Conservation (phyloP, 805 yeast species). For the Wickerhamomyces hampshirensis region DNA sequence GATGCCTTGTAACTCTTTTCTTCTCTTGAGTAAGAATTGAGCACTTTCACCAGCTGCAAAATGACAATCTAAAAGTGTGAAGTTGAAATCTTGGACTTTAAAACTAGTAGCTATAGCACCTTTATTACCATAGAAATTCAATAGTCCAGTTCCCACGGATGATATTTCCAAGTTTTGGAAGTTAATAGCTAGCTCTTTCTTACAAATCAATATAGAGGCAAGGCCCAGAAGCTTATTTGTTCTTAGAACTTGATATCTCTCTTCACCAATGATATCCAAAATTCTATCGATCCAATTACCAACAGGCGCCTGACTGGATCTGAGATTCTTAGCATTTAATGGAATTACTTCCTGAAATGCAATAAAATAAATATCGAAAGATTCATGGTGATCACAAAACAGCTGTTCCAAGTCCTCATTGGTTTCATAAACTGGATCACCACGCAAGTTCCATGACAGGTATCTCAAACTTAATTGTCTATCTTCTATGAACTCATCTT, state of each 20-base stretch:
- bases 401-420: conserved; percentile 17
- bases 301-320: conserved; percentile 31
- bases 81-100: conserved; percentile 26
- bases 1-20: conserved; percentile 41
- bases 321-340: conserved; percentile 33
- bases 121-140: conserved; percentile 57
- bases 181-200: conserved; percentile 29
- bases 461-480: conserved; percentile 22
- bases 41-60: conserved; percentile 46
- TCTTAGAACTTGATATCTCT: conserved; percentile 32
- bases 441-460: conserved; percentile 38
- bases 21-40: conserved; percentile 32
- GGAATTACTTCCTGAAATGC: conserved; percentile 50
- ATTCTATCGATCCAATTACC: conserved; percentile 30
- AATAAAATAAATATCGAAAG: conserved; percentile 35
- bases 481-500: conserved; percentile 15
- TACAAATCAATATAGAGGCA: conserved; percentile 41
- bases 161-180: conserved; percentile 34
- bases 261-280: conserved; percentile 14
- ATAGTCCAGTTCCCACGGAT: conserved; percentile 52
- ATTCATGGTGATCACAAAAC: neutral
- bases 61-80: conserved; percentile 46
- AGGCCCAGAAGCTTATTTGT: conserved; percentile 49
- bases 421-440: conserved; percentile 21
- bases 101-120: conserved; percentile 50